These are phyloP conservation scores for Schizophyllum commune DNA, from an alignment of 1,284 basidiomycete species.

Conservation along the genomic window DNA sequence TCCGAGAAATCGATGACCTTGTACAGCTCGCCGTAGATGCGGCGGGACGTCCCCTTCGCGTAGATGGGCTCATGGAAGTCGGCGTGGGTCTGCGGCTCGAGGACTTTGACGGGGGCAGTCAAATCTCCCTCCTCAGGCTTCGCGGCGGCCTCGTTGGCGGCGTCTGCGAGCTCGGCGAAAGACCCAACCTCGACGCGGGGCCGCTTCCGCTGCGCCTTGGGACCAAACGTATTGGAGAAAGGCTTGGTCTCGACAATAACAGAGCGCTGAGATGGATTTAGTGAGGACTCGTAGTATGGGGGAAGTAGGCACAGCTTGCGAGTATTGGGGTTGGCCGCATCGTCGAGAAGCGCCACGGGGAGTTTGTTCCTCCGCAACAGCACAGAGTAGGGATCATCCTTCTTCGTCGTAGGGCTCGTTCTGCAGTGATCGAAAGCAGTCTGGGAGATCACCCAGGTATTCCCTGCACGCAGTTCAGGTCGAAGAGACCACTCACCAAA, in stretches of 20 bases:
- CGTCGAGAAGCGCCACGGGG: slow-evolving; percentile 89
- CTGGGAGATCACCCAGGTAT: slow-evolving; percentile 97
- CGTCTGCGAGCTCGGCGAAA: slow-evolving; percentile 67
- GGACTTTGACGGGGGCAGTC: slow-evolving; percentile 32
- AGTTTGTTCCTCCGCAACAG: slow-evolving; percentile 88
- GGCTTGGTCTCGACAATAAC: slow-evolving; percentile 94
- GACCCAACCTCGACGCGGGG: slow-evolving; percentile 79
- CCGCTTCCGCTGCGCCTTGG: slow-evolving; percentile 87
- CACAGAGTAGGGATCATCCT: slow-evolving; percentile 92
- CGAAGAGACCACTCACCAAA: slow-evolving; percentile 61
- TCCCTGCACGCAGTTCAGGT: slow-evolving; percentile 48
- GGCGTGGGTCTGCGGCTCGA: slow-evolving; percentile 55
- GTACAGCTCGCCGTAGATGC: slow-evolving; percentile 98
- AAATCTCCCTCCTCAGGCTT: slow-evolving; percentile 37
- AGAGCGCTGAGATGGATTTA: slow-evolving; percentile 48
- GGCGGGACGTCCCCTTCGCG: slow-evolving; percentile 85
- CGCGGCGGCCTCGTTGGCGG: slow-evolving; percentile 52
- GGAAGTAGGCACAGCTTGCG: slow-evolving; percentile 55
- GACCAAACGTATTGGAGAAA: slow-evolving; percentile 88
- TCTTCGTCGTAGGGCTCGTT: slow-evolving; percentile 74
- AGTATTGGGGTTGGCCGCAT: slow-evolving; percentile 69
- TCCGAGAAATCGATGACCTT: slow-evolving; percentile 99
- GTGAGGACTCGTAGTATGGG: background rate
- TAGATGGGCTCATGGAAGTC: slow-evolving; percentile 84
- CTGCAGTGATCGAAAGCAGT: slow-evolving; percentile 91